These are phyloP conservation scores for Casuarina equisetifolia DNA, from an alignment of 306 rosid species.

Conservation along the genomic window DNA sequence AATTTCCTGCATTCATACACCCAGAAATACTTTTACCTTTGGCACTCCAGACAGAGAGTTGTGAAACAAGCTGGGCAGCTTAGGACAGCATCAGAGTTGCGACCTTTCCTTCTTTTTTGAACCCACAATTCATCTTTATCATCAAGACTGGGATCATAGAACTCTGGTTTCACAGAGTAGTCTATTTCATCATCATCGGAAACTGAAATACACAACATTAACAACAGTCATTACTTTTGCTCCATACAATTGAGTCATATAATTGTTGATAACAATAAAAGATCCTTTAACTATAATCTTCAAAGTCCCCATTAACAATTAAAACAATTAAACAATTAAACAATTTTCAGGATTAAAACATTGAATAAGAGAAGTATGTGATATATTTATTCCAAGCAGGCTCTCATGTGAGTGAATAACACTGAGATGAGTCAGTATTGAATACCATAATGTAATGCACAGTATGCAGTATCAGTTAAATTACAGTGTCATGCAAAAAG, in stretches of 20 bases:
- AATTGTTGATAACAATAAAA: conserved; percentile 8
- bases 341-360: neutral
- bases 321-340: too few relatives aligned
- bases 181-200: conserved; percentile 86
- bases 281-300: neutral
- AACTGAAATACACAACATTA: conserved; percentile 45
- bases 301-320: neutral
- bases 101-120: conserved; percentile 56
- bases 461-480: too few relatives aligned
- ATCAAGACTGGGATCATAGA: conserved; percentile 67
- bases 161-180: conserved; percentile 79
- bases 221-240: conserved; percentile 7
- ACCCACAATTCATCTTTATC: conserved; percentile 70
- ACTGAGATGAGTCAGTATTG: too few relatives aligned
- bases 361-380: neutral
- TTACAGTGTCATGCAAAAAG: too few relatives aligned
- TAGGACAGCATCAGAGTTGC: conserved; percentile 70
- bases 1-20: neutral
- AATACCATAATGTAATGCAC: too few relatives aligned
- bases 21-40: conserved; percentile 47
- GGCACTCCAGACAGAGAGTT: conserved; percentile 78
- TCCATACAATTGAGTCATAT: conserved; percentile 1
- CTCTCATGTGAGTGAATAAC: too few relatives aligned
- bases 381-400: too few relatives aligned
- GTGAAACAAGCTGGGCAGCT: conserved; percentile 87